Conservation (phyloP, 129 eudicot genomes). For the Flaveria robusta region DNA sequence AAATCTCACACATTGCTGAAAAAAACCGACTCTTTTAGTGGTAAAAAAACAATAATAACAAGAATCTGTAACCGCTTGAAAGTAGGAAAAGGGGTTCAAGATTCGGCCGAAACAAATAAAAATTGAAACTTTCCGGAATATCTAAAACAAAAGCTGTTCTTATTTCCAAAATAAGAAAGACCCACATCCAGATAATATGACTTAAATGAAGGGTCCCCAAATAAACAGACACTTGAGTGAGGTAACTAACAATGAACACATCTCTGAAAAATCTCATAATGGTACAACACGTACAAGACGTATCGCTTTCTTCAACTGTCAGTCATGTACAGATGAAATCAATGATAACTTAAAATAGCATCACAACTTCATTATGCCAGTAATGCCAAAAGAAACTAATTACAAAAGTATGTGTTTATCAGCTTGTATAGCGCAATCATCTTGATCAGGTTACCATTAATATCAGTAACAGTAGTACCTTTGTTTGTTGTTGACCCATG, state of each 20-base stretch:
- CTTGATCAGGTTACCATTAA: too few species aligned
- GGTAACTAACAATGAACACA: neutral
- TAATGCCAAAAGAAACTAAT: too few species aligned
- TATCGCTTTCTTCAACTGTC: neutral
- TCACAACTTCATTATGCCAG: too few species aligned
- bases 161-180: neutral
- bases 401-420: too few species aligned
- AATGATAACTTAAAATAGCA: too few species aligned
- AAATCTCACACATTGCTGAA: neutral
- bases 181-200: constrained; percentile 6
- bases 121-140: neutral
- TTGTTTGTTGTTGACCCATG: too few species aligned
- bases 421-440: too few species aligned
- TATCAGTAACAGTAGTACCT: too few species aligned
- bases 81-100: neutral
- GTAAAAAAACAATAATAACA: neutral
- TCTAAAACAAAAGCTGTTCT: neutral
- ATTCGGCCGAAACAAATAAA: neutral
- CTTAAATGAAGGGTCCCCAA: neutral
- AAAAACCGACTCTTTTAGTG: neutral
- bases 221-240: neutral
- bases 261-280: neutral
- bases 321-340: too few species aligned
- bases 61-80: neutral
- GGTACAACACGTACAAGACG: constrained; percentile 1